These are phyloP conservation scores for Chaetomium olivaceum DNA, from an alignment of 2,329 filamentous ascomycete genomes.

Conservation along the genomic window DNA sequence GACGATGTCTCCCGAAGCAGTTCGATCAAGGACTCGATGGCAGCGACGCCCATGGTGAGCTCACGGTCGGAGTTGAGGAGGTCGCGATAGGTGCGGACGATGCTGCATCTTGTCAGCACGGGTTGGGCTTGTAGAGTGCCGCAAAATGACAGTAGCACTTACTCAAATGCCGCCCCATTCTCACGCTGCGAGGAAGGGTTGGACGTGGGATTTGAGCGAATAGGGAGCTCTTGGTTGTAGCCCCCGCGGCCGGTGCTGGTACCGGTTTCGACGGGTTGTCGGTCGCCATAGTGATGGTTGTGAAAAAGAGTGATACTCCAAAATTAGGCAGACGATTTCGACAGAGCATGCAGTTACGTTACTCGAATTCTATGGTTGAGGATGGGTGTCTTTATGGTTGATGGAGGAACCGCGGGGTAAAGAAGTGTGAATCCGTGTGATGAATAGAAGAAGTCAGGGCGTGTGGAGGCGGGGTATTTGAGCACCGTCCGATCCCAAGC, in stretches of 20 bases:
- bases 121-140: too few relatives aligned
- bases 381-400: background rate
- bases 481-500: background rate
- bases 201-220: constrained; percentile 12
- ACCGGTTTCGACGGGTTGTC: constrained; percentile 20
- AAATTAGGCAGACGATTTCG: constrained; percentile 29
- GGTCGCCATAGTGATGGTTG: constrained; percentile 27
- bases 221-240: constrained; percentile 12
- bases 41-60: constrained; percentile 89
- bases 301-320: constrained; percentile 19
- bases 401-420: background rate
- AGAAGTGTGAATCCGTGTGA: background rate
- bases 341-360: constrained; percentile 28
- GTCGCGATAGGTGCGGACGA: constrained; percentile 56
- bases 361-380: background rate
- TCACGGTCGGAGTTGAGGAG: constrained; percentile 69
- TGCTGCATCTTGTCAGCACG: constrained; percentile 41
- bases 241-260: constrained; percentile 11
- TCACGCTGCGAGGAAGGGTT: constrained; percentile 11
- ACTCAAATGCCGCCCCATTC: constrained; percentile 39
- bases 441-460: background rate
- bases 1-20: constrained; percentile 78
- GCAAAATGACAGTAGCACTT: background rate
- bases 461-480: background rate
- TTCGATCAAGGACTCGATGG: constrained; percentile 65